phyloP scores from a whole-genome alignment of 2,329 filamentous ascomycete species.

The Paraphoma sp. region DNA sequence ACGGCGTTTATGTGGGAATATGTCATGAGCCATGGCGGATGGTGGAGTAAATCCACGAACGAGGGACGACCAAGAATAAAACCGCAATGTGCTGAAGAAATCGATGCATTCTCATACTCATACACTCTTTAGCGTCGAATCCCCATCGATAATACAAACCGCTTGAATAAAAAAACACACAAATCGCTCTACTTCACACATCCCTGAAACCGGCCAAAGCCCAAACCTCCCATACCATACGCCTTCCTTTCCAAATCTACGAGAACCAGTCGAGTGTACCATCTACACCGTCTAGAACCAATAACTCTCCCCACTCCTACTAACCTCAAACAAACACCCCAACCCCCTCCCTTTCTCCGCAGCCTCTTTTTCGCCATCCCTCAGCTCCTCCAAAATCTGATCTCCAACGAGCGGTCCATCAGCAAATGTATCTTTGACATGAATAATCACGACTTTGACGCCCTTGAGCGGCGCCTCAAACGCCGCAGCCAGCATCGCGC shows the following conservation, averaged over 20 bases:
- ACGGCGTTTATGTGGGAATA: too few relatives aligned
- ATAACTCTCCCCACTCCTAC: slow-evolving; percentile 67
- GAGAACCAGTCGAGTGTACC: too few relatives aligned
- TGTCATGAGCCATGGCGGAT: too few relatives aligned
- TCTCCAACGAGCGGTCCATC: slow-evolving; percentile 72
- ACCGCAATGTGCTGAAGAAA: too few relatives aligned
- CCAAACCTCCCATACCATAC: not conserved
- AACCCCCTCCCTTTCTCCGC: slow-evolving; percentile 62
- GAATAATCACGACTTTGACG: slow-evolving; percentile 84
- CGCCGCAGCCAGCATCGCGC: slow-evolving; percentile 33
- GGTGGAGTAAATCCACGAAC: too few relatives aligned
- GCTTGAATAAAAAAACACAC: too few relatives aligned
- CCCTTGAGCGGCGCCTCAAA: slow-evolving; percentile 66
- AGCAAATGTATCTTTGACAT: slow-evolving; percentile 84
- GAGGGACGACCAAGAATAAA: too few relatives aligned
- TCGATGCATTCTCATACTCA: too few relatives aligned
- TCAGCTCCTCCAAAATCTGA: slow-evolving; percentile 73
- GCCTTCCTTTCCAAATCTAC: not conserved
- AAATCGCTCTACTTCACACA: too few relatives aligned
- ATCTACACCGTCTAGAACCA: slow-evolving; percentile 47
- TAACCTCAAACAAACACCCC: slow-evolving; percentile 81
- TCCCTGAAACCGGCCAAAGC: not conserved
- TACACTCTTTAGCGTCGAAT: too few relatives aligned
- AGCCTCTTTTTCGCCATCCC: slow-evolving; percentile 63
- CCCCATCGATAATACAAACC: too few relatives aligned